Percentiles rank a stretch among this genome's conserved stretches.
Conservation (phyloP, 2,329 filamentous ascomycete genomes). For the Colletotrichum sp. region DNA sequence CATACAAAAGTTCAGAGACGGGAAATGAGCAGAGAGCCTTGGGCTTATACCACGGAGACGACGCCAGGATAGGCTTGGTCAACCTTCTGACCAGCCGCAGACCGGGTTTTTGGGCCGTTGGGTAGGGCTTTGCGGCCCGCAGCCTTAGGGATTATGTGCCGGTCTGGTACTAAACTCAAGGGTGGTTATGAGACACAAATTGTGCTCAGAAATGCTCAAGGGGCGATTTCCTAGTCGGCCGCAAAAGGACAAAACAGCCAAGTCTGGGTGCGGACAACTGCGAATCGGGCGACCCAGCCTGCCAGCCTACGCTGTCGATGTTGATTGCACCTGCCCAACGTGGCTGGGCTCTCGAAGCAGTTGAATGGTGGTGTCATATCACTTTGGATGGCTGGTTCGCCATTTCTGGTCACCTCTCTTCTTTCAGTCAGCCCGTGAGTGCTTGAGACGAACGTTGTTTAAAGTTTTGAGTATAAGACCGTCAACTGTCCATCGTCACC, state of each 20-base stretch:
- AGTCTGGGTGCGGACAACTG: not conserved
- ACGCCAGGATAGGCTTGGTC: not conserved
- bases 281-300: not conserved
- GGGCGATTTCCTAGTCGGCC: not conserved
- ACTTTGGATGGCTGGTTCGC: not conserved
- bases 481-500: not conserved
- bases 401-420: not conserved
- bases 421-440: not conserved
- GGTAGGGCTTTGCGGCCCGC: not conserved
- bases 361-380: not conserved
- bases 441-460: not conserved
- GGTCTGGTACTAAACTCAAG: not conserved
- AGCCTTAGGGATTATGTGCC: not conserved
- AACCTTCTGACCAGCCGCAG: not conserved
- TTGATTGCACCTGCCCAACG: not conserved
- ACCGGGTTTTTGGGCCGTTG: slow-evolving; percentile 7
- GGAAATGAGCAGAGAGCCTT: not conserved
- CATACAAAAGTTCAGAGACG: not conserved
- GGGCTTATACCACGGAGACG: not conserved
- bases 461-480: not conserved
- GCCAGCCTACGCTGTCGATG: not conserved
- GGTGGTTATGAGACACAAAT: not conserved
- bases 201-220: not conserved
- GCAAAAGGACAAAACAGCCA: not conserved
- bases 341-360: not conserved